Evolutionary conservation across 495 filamentous ascomycete species (phyloP).

Genomic region (Paragyromitra xinjiangensis): DNA sequence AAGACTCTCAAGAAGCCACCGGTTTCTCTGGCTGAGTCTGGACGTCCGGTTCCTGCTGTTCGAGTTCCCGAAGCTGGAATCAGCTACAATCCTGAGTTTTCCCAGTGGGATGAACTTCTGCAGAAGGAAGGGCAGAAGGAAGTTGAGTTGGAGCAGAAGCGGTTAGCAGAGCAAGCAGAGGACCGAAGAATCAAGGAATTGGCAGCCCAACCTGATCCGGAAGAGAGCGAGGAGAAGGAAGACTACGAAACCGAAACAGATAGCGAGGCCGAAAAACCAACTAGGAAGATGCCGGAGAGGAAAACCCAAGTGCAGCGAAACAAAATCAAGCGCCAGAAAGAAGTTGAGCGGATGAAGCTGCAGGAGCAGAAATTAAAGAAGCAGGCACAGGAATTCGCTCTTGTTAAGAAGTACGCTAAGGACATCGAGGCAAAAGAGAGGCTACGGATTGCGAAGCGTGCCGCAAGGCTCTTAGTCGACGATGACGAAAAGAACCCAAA

Average conservation of each 20-base stretch:
- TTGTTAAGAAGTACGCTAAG: conserved; percentile 71
- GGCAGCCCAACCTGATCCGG: conserved; percentile 65
- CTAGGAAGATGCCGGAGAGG: conserved; percentile 72
- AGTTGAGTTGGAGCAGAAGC: conserved; percentile 79
- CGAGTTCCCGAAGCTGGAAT: conserved; percentile 77
- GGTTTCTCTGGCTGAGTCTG: conserved; percentile 78
- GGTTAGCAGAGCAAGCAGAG: conserved; percentile 71
- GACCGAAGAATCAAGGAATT: conserved; percentile 68
- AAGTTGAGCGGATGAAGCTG: conserved; percentile 75
- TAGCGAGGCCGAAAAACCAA: conserved; percentile 85
- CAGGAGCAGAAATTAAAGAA: conserved; percentile 76
- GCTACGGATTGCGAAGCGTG: conserved; percentile 59
- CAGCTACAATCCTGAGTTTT: conserved; percentile 89
- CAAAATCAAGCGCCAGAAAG: conserved; percentile 84
- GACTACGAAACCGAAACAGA: conserved; percentile 73
- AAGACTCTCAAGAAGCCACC: conserved; percentile 78
- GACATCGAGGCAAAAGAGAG: conserved; percentile 69
- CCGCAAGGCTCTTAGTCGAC: conserved; percentile 61
- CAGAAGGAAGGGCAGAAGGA: conserved; percentile 77
- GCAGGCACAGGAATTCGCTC: conserved; percentile 71
- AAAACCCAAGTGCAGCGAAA: conserved; percentile 89
- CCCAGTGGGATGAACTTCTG: conserved; percentile 81
- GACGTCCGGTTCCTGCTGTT: conserved; percentile 80
- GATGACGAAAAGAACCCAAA: conserved; percentile 69
- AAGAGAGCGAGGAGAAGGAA: conserved; percentile 68